phyloP scores from a whole-genome alignment of 129 eudicot genomes.

The Flaveria bidentis region DNA sequence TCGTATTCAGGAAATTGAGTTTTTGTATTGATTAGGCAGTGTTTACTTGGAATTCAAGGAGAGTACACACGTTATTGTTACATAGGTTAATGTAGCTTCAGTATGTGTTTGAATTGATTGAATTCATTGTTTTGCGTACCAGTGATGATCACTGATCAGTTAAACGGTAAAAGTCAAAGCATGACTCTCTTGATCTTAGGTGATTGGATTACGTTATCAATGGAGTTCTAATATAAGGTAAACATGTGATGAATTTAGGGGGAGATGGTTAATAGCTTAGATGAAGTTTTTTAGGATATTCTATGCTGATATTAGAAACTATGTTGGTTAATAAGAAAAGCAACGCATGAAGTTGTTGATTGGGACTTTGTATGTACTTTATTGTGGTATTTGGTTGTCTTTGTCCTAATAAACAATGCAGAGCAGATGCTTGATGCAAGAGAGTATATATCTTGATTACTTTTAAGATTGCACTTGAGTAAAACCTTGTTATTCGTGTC shows the following conservation, averaged over 20 bases:
- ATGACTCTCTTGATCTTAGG: conserved; percentile 3
- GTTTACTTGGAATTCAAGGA: conserved; percentile 7
- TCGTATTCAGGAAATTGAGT: conserved; percentile 4
- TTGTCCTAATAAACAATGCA: no score
- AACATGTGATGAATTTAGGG: neutral
- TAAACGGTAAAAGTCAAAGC: conserved; percentile 18
- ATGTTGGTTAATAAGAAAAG: no score
- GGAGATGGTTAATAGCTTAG: neutral
- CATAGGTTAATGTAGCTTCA: conserved; percentile 8
- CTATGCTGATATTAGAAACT: no score
- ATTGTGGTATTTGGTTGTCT: no score
- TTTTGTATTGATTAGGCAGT: conserved; percentile 11
- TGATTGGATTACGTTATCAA: neutral
- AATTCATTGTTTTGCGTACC: conserved; percentile 13
- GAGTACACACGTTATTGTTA: neutral
- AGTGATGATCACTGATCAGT: conserved; percentile 16
- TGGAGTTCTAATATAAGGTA: conserved; percentile 1
- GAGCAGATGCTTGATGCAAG: neutral
- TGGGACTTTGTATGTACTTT: neutral
- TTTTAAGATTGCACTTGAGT: neutral
- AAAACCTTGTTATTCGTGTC: neutral
- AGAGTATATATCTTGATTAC: neutral
- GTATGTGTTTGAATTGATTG: conserved; percentile 7
- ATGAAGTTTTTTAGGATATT: neutral
- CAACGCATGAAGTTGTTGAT: no score